Percentiles rank a stretch among this genome's conserved stretches.
Conservation (phyloP, 2,329 filamentous ascomycete species). For the Stagonosporopsis rhizophila region DNA sequence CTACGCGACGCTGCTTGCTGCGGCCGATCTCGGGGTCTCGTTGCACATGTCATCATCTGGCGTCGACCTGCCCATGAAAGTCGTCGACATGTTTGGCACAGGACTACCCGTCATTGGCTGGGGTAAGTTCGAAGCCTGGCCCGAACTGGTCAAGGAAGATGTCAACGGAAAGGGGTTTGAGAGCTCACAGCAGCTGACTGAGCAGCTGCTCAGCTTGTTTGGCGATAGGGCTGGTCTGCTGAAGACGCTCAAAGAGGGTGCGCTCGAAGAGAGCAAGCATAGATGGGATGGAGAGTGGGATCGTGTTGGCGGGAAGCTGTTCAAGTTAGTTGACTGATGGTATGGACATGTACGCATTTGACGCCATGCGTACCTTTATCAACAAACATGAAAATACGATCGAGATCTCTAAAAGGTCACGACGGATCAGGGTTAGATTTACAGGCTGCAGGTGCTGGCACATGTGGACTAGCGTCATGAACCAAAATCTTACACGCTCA, state of each 20-base stretch:
- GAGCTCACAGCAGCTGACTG: constrained; percentile 69
- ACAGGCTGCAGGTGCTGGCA: neutral
- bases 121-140: constrained; percentile 83
- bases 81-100: constrained; percentile 98
- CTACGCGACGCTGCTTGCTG: constrained; percentile 83
- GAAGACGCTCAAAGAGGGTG: constrained; percentile 69
- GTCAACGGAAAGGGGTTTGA: constrained; percentile 87
- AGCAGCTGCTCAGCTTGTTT: constrained; percentile 71
- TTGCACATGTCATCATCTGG: constrained; percentile 93
- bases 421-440: neutral
- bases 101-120: constrained; percentile 91
- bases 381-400: neutral
- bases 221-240: constrained; percentile 62
- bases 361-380: no score
- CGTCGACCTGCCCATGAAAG: constrained; percentile 97
- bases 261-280: constrained; percentile 72
- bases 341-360: neutral
- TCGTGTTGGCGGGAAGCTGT: constrained; percentile 74
- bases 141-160: constrained; percentile 87
- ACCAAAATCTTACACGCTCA: constrained; percentile 3
- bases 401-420: neutral
- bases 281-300: constrained; percentile 97
- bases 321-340: constrained; percentile 48
- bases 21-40: constrained; percentile 87
- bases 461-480: neutral